These are phyloP conservation scores for Petunia secreta DNA, from an alignment of 257 asterid genomes.

Conservation along the genomic window DNA sequence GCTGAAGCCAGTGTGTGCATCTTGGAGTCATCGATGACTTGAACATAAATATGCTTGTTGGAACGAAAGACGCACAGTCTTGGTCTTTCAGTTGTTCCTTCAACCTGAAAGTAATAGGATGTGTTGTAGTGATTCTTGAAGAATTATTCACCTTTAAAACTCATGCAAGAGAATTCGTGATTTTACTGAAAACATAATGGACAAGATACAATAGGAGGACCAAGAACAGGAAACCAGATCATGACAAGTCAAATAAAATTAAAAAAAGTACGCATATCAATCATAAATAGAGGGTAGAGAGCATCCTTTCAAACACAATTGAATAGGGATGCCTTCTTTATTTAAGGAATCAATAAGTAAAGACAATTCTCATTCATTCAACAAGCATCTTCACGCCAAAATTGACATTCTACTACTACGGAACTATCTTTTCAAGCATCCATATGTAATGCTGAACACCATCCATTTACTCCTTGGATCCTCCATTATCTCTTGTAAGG, in stretches of 20 bases:
- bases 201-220: neutral
- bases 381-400: neutral
- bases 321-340: neutral
- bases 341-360: neutral
- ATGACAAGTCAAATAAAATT: neutral
- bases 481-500: neutral
- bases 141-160: neutral
- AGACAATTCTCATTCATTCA: neutral
- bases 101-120: conserved; percentile 51
- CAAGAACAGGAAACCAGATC: conserved; percentile 1
- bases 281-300: neutral
- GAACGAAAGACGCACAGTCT: conserved; percentile 91
- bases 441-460: neutral
- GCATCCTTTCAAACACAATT: neutral
- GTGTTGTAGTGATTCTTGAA: neutral
- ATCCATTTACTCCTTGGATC: neutral
- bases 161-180: neutral
- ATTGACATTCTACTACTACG: neutral
- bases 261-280: neutral
- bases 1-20: conserved; percentile 99
- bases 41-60: conserved; percentile 90
- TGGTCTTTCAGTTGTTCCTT: conserved; percentile 95
- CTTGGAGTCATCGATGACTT: conserved; percentile 93
- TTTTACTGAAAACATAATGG: neutral
- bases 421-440: conserved; percentile 10